A percentile compares a stretch with the other conserved stretches of the same genome.
These are phyloP conservation scores for Penicillium daleae DNA, from an alignment of 495 filamentous ascomycete species.

Conservation along the genomic window DNA sequence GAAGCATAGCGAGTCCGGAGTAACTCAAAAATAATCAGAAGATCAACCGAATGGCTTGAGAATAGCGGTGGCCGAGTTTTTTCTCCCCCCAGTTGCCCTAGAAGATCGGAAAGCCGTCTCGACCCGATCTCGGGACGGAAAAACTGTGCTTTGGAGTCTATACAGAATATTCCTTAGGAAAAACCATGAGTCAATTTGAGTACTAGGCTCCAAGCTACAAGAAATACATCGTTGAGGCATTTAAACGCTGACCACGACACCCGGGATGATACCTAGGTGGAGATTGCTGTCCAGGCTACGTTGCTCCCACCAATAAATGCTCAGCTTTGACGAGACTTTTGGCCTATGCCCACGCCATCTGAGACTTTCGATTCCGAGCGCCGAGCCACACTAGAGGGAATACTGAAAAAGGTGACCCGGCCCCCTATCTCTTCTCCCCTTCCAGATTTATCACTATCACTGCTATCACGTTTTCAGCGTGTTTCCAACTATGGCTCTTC, in stretches of 20 bases:
- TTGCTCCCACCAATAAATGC: conserved; percentile 1
- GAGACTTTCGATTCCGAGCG: not conserved
- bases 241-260: not conserved
- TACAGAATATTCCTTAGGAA: not conserved
- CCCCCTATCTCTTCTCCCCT: not conserved
- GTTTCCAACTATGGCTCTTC: not conserved
- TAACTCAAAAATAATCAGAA: not conserved
- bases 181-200: not conserved
- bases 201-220: not conserved
- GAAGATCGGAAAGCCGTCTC: not conserved
- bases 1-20: not conserved
- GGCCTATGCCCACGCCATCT: not conserved
- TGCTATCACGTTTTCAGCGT: not conserved
- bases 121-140: not conserved
- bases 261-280: not conserved
- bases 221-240: not conserved
- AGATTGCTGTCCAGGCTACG: not conserved
- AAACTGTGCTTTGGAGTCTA: not conserved
- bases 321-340: not conserved
- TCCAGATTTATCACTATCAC: not conserved
- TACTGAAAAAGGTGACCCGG: not conserved
- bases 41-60: not conserved
- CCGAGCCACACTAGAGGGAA: not conserved
- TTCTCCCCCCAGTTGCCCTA: not conserved
- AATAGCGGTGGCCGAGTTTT: not conserved